Percentiles rank a stretch among this genome's conserved stretches.
These are phyloP conservation scores for Pseudisothecium myosuroides DNA, from an alignment of 225 moss, liverwort and hornwort genomes.

Conservation along the genomic window DNA sequence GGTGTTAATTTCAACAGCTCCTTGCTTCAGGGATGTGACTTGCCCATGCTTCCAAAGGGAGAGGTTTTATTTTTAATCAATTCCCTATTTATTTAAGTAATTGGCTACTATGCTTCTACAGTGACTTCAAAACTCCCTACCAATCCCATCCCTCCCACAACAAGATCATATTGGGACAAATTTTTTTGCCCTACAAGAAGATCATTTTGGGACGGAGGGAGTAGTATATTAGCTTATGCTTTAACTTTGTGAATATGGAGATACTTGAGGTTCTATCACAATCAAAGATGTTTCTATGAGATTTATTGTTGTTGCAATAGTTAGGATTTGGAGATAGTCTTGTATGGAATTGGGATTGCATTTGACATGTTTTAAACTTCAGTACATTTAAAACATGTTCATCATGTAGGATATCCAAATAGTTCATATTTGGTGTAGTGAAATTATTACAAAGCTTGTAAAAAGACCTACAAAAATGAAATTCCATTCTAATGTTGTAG, in stretches of 20 bases:
- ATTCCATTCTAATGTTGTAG: neutral
- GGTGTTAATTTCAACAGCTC: too few relatives aligned
- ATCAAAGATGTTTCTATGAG: neutral
- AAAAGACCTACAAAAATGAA: neutral
- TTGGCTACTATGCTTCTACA: too few relatives aligned
- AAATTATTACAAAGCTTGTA: neutral
- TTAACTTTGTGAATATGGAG: neutral
- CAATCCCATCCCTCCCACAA: too few relatives aligned
- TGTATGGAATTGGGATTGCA: neutral
- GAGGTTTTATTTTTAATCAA: too few relatives aligned
- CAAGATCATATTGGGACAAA: too few relatives aligned
- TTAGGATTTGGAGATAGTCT: neutral
- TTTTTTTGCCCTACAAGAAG: too few relatives aligned
- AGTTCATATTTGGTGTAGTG: neutral
- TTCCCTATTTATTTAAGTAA: too few relatives aligned
- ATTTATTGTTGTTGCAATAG: neutral
- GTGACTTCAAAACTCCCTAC: too few relatives aligned
- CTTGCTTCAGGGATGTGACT: too few relatives aligned
- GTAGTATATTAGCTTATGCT: neutral
- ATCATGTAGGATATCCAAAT: neutral
- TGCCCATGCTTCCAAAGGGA: too few relatives aligned
- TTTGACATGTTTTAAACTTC: neutral
- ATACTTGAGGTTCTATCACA: neutral
- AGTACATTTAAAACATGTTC: neutral
- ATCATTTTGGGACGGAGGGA: too few relatives aligned